Percentiles rank a stretch among this genome's conserved stretches.
phyloP scores from a whole-genome alignment of 345 rosid genomes.

The Populus davidiana region DNA sequence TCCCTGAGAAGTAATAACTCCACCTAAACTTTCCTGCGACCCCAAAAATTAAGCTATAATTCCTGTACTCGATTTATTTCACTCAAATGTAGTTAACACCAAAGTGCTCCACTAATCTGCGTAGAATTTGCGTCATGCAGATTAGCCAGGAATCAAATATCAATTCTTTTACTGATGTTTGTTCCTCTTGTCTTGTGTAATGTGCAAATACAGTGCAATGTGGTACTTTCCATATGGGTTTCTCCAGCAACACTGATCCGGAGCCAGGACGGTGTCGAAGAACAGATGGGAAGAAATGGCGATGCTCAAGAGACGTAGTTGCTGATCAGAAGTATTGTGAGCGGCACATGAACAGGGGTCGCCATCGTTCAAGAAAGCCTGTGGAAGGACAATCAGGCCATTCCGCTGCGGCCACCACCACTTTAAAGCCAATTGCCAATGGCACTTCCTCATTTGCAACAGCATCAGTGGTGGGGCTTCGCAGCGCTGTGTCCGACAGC shows the following conservation, averaged over 20 bases:
- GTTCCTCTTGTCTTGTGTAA: not conserved
- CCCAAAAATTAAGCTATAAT: not conserved
- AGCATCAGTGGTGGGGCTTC: conserved; percentile 27
- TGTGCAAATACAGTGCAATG: conserved; percentile 49
- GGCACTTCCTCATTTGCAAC: conserved; percentile 19
- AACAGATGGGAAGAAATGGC: conserved; percentile 99
- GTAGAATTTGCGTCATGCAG: not conserved
- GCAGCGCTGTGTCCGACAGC: conserved; percentile 43
- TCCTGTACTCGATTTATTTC: not conserved
- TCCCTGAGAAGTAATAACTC: not conserved
- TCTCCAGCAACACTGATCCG: conserved; percentile 73
- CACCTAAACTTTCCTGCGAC: not conserved
- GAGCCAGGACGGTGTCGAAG: conserved; percentile 97
- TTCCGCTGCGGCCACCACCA: conserved; percentile 46
- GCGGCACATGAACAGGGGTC: conserved; percentile 96
- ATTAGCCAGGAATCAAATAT: not conserved
- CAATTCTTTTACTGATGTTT: not conserved
- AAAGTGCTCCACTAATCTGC: not conserved
- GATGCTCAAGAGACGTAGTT: conserved; percentile 95
- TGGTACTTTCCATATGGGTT: conserved; percentile 81
- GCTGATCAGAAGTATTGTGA: conserved; percentile 93
- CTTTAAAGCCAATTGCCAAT: conserved; percentile 27
- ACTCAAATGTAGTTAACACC: not conserved
- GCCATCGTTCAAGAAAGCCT: conserved; percentile 99
- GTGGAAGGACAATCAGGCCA: conserved; percentile 97